Evolutionary conservation across 345 rosid genomes (phyloP), one percentile per base, ranked within the genome.

Genomic region (Mercurialis annua): DNA sequence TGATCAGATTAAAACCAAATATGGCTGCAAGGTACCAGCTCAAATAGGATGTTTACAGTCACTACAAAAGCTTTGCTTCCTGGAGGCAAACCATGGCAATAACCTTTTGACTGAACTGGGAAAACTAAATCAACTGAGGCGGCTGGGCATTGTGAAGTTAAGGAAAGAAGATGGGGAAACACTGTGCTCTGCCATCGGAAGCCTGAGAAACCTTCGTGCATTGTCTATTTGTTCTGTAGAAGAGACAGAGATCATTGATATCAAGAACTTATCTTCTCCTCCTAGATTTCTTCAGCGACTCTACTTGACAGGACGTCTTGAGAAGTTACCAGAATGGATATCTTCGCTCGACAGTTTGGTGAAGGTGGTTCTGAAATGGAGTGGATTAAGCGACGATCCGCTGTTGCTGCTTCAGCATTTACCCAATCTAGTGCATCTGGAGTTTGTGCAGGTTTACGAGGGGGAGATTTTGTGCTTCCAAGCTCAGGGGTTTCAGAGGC

Each of bases 311-410:
- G 77, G 81, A 8, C 23, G 65, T 40, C 17, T 69, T 11, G 72
- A 67, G 65, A 68, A 43, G 43, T 10, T 78, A 38, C 81, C 81
- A 14, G 34, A 68, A 2, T 78, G 78, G 76, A 66, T 75, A 34
- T 52, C 71, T 26, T 56, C 73, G 17, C 73, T 78, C 6, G 48
- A 71, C 38, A 42, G 34, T 21, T 51, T 78, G 71, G 64, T 34
- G 24, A 71, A 64, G 59, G 20, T 78, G 14, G 59, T 16, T 5
- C 40, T 74, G 8, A 53, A 48, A 48, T 71, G 68, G 71, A 74
- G 71, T 46, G 11, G 49, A 18, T 54, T 74, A 33, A 20, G 26
- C 5, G 48, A 73, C 10, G 76, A 78, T 42, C 78, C 76, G 4
- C 23, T 66, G 0, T 14, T 5, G 29, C 20, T 57, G 10, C 31